Percentiles rank a stretch among this genome's conserved stretches.
phyloP scores from a whole-genome alignment of 2,329 filamentous ascomycete species.

The Botrytis deweyae region DNA sequence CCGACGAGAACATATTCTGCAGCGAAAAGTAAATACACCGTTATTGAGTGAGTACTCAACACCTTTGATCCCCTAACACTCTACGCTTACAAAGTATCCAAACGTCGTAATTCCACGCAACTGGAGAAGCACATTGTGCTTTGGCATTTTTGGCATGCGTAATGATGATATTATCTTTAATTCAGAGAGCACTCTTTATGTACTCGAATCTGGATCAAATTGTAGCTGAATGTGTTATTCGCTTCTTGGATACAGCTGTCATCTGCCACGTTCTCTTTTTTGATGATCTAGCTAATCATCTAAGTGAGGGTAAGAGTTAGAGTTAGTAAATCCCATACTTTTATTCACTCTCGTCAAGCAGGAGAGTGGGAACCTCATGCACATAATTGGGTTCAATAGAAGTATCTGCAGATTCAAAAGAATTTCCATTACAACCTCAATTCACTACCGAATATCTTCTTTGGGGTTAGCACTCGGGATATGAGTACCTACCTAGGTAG shows the following conservation, averaged over 20 bases:
- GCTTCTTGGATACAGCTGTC: too few relatives aligned
- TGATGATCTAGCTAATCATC: too few relatives aligned
- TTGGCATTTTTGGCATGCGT: too few relatives aligned
- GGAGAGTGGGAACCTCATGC: not conserved
- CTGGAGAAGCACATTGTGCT: not conserved
- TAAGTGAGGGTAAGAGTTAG: accelerated
- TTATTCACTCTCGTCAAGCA: not conserved
- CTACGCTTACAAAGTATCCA: not conserved
- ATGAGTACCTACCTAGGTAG: not conserved
- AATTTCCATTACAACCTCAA: not conserved
- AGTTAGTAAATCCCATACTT: not conserved
- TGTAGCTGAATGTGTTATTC: too few relatives aligned
- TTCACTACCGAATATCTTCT: not conserved
- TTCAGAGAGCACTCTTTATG: too few relatives aligned
- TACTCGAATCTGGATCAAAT: too few relatives aligned
- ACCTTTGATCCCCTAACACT: not conserved
- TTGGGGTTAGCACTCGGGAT: accelerated
- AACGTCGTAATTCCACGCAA: accelerated
- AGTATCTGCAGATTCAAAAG: not conserved
- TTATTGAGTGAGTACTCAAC: not conserved
- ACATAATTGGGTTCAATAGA: not conserved
- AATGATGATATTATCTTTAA: too few relatives aligned
- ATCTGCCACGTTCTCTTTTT: too few relatives aligned
- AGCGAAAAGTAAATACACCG: not conserved
- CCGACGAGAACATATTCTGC: not conserved